Conservation (phyloP, 192 early-diverging fungal species). For the Coemansia reversa region DNA sequence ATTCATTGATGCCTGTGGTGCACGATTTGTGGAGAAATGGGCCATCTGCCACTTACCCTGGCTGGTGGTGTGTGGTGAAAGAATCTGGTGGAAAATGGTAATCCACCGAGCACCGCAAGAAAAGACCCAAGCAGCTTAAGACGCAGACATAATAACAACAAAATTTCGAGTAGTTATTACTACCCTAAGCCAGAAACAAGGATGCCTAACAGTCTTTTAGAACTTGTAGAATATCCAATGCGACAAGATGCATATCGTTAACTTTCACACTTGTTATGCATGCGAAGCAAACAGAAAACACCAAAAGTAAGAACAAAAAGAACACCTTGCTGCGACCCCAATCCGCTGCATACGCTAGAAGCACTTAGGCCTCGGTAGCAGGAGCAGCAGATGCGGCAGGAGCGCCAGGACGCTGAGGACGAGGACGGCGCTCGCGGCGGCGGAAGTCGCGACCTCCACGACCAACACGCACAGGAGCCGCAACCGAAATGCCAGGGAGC, state of each 20-base stretch:
- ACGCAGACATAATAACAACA: too few species aligned
- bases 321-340: background rate
- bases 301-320: background rate
- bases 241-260: background rate
- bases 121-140: too few species aligned
- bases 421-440: slow-evolving; percentile 45
- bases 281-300: background rate
- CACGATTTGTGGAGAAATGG: too few species aligned
- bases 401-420: slow-evolving; percentile 39
- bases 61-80: too few species aligned
- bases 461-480: slow-evolving; percentile 47
- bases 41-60: too few species aligned
- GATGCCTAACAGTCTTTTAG: background rate
- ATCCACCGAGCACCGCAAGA: too few species aligned
- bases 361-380: slow-evolving; percentile 37
- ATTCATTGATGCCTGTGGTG: too few species aligned
- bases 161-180: too few species aligned
- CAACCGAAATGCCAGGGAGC: slow-evolving; percentile 77
- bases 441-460: slow-evolving; percentile 52
- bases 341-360: background rate
- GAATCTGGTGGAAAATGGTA: too few species aligned
- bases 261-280: background rate
- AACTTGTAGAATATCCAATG: background rate
- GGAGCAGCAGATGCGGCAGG: slow-evolving; percentile 32
- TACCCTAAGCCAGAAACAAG: background rate